These are phyloP conservation scores for Waltiozyma sp. DNA, from an alignment of 1,139 yeast genomes.

Conservation along the genomic window DNA sequence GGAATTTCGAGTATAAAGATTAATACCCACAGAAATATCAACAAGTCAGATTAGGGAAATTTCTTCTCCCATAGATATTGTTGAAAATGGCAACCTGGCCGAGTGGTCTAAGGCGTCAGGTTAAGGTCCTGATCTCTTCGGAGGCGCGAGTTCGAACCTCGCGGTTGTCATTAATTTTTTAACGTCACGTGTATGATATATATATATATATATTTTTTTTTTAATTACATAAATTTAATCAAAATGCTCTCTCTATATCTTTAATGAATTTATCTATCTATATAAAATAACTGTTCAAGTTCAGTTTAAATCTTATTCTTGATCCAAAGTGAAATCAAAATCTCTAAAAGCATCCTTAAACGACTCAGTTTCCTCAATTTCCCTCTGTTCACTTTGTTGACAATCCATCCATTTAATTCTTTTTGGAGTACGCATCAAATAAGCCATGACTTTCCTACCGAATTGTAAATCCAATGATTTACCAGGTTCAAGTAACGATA, in stretches of 20 bases:
- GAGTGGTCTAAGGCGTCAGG: slow-evolving; percentile 58
- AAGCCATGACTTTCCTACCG: slow-evolving; percentile 67
- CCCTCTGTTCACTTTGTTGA: slow-evolving; percentile 45
- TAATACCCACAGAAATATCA: too few species aligned
- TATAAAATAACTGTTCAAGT: too few species aligned
- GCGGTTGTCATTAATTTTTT: slow-evolving; percentile 36
- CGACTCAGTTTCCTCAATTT: slow-evolving; percentile 46
- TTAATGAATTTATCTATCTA: too few species aligned
- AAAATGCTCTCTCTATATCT: too few species aligned
- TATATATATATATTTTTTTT: too few species aligned
- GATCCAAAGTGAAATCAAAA: slow-evolving; percentile 28
- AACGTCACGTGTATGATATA: background rate
- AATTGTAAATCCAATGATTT: slow-evolving; percentile 55
- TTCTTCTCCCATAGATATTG: too few species aligned
- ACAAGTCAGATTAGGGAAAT: too few species aligned
- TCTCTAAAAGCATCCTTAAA: slow-evolving; percentile 40
- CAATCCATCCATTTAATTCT: slow-evolving; percentile 70
- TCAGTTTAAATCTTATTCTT: background rate
- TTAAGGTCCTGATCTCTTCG: slow-evolving; percentile 58
- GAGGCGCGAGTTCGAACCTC: slow-evolving; percentile 61
- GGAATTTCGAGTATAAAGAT: too few species aligned
- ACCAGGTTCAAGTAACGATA: slow-evolving; percentile 20
- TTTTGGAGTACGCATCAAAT: slow-evolving; percentile 44
- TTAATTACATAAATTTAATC: too few species aligned
- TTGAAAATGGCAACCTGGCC: slow-evolving; percentile 39